Evolutionary conservation across 1,284 basidiomycete species (phyloP).

Genomic region (Papiliotrema laurentii): DNA sequence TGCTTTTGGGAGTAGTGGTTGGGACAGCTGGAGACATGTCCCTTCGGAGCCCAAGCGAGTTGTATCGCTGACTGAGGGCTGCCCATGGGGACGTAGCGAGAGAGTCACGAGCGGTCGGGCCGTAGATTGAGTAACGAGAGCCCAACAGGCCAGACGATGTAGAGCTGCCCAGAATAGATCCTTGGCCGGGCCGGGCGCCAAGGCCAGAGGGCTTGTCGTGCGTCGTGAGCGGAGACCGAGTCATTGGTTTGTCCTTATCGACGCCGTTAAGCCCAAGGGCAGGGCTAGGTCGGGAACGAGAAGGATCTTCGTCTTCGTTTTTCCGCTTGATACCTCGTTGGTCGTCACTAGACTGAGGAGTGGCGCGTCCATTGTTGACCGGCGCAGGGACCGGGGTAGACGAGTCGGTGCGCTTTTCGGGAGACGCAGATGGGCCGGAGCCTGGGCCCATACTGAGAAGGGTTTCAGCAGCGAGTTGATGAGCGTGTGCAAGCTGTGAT

Average conservation of each 20-base stretch:
- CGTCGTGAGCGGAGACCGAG: slow-evolving; percentile 26
- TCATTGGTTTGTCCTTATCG: slow-evolving; percentile 23
- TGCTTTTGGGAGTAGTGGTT: slow-evolving; percentile 1
- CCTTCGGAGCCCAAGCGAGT: slow-evolving; percentile 23
- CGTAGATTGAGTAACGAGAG: slow-evolving; percentile 40
- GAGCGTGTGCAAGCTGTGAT: slow-evolving; percentile 33
- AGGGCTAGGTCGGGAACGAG: slow-evolving; percentile 23
- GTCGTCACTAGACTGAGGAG: slow-evolving; percentile 13
- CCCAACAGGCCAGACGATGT: neutral
- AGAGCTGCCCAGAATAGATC: neutral
- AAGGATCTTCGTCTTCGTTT: slow-evolving; percentile 28
- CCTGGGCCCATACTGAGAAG: slow-evolving; percentile 44
- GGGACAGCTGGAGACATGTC: slow-evolving; percentile 18
- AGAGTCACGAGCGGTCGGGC: slow-evolving; percentile 34
- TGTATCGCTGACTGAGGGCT: slow-evolving; percentile 8
- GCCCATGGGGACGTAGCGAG: slow-evolving; percentile 28
- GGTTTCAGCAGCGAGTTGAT: slow-evolving; percentile 47
- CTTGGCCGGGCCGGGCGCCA: slow-evolving; percentile 6
- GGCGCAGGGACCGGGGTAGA: slow-evolving; percentile 10
- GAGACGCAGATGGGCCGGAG: slow-evolving; percentile 17
- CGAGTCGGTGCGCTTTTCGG: slow-evolving; percentile 18
- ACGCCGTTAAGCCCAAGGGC: slow-evolving; percentile 8
- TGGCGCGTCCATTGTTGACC: slow-evolving; percentile 5
- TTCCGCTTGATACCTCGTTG: slow-evolving; percentile 40
- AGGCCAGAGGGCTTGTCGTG: slow-evolving; percentile 4